Conservation (phyloP, 2,329 filamentous ascomycete species). For the Podosphaera leucotricha region DNA sequence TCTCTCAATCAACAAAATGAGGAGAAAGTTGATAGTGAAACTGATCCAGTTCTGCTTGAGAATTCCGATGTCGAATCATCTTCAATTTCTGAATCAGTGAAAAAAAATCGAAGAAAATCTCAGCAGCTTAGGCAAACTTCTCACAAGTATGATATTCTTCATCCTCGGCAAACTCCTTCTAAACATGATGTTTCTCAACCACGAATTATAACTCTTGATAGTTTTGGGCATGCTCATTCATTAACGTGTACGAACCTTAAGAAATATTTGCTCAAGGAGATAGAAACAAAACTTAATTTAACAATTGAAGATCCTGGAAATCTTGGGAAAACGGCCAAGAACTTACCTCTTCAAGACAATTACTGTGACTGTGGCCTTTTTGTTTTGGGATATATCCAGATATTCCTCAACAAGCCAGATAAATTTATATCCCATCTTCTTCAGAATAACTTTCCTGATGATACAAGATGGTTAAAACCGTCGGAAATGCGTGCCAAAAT, state of each 20-base stretch:
- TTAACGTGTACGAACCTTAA: conserved; percentile 44
- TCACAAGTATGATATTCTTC: too few relatives aligned
- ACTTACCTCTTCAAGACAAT: conserved; percentile 62
- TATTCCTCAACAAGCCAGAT: conserved; percentile 56
- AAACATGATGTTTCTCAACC: conserved; percentile 22
- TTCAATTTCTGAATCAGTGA: background rate
- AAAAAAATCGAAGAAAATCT: conserved; percentile 5
- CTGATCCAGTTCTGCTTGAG: background rate
- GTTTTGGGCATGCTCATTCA: conserved; percentile 41
- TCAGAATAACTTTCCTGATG: conserved; percentile 30
- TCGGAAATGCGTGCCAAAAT: conserved; percentile 39
- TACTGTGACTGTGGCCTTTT: conserved; percentile 78
- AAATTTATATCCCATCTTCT: conserved; percentile 44
- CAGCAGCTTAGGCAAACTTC: background rate
- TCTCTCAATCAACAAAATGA: conserved; percentile 4
- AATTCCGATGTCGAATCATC: background rate
- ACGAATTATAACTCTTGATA: conserved; percentile 71
- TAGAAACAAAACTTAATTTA: conserved; percentile 29
- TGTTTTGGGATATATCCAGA: conserved; percentile 59
- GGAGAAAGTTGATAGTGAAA: background rate
- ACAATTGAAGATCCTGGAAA: conserved; percentile 13
- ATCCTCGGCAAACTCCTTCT: too few relatives aligned
- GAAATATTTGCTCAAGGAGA: conserved; percentile 55
- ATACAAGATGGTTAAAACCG: conserved; percentile 24
- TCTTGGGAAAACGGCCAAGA: conserved; percentile 42